Conservation (phyloP, 345 rosid genomes). For the Boechera stricta region DNA sequence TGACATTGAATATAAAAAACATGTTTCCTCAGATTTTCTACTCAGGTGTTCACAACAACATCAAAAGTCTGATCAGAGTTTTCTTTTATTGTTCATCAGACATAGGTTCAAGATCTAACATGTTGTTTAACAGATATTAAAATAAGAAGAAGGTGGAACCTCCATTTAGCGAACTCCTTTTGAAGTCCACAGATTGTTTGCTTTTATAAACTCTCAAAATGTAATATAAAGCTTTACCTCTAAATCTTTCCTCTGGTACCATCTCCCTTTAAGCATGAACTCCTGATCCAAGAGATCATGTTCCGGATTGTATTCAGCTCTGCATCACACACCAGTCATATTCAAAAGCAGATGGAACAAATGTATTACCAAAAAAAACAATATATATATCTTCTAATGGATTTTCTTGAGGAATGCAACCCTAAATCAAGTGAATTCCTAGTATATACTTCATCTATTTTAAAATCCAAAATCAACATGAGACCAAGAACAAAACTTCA, state of each 20-base stretch:
- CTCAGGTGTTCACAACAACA: background rate
- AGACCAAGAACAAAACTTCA: background rate
- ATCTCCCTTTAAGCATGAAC: conserved; percentile 84
- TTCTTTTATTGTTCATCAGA: too few relatives aligned
- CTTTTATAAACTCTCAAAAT: background rate
- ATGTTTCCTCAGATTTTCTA: background rate
- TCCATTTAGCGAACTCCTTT: background rate
- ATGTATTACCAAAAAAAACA: background rate
- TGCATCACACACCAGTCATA: conserved; percentile 44
- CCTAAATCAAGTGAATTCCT: conserved; percentile 21
- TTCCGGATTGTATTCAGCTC: conserved; percentile 90
- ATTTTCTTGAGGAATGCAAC: background rate
- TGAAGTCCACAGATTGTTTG: background rate
- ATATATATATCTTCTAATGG: background rate
- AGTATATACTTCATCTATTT: background rate
- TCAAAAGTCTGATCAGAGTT: background rate
- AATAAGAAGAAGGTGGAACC: background rate
- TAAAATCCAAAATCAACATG: conserved; percentile 5
- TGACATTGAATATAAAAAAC: background rate
- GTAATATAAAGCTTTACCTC: conserved; percentile 66
- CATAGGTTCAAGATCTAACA: background rate
- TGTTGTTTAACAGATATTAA: background rate
- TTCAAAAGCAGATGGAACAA: conserved; percentile 16
- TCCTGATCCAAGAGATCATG: conserved; percentile 77
- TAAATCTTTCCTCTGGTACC: conserved; percentile 88